A percentile compares a stretch with the other conserved stretches of the same genome.
Conservation (phyloP, 257 asterid genomes). For the Forsythia suspensa region DNA sequence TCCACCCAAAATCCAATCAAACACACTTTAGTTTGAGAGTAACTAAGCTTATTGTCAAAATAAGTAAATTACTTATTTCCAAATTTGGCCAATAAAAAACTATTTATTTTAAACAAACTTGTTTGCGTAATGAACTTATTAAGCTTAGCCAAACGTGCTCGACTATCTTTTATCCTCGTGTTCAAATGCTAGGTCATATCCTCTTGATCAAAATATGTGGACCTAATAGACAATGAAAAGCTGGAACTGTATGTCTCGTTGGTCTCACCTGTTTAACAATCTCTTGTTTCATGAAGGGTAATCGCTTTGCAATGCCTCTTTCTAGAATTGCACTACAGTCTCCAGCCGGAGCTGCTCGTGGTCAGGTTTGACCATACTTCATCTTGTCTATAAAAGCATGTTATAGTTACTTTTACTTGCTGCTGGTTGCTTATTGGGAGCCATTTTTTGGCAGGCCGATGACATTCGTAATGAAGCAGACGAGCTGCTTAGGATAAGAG, state of each 20-base stretch:
- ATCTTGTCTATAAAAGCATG: conserved; percentile 5
- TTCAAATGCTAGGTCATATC: not conserved
- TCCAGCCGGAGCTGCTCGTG: conserved; percentile 98
- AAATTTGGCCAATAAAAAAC: not conserved
- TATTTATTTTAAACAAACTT: not conserved
- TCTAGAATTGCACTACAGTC: conserved; percentile 67
- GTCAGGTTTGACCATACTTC: conserved; percentile 60
- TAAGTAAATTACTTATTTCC: not conserved
- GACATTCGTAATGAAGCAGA: conserved; percentile 82
- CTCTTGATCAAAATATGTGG: not conserved
- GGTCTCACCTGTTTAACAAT: conserved; percentile 15
- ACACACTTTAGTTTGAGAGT: not conserved
- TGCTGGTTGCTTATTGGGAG: conserved; percentile 6
- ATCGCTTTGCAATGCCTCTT: conserved; percentile 78
- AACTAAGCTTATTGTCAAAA: not conserved
- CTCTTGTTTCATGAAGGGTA: conserved; percentile 51
- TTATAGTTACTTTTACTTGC: conserved; percentile 4
- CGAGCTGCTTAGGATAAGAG: conserved; percentile 79
- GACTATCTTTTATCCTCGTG: not conserved
- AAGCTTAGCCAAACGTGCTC: not conserved
- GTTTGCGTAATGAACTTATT: not conserved
- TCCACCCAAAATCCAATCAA: too few species aligned
- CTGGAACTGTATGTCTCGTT: conserved; percentile 3
- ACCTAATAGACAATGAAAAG: not conserved
- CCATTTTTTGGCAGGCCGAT: conserved; percentile 65